Evolutionary conservation across 257 asterid species (phyloP).

Genomic region (Thymus mandschuricus): DNA sequence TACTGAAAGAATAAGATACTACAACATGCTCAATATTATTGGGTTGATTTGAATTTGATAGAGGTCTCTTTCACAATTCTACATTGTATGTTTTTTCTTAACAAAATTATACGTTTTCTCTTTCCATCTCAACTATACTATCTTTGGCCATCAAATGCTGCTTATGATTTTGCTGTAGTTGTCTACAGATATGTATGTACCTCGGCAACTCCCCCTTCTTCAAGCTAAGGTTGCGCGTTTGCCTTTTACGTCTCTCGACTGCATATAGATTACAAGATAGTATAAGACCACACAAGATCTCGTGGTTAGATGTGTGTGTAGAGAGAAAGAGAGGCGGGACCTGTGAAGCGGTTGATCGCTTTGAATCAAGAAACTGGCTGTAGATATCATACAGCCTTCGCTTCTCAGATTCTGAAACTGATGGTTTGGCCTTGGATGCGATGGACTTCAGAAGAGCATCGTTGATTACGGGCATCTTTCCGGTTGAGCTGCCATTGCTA

Average conservation of each 20-base stretch:
- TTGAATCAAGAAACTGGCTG: constrained; percentile 86
- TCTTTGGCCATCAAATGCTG: constrained; percentile 1
- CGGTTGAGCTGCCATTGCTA: constrained; percentile 42
- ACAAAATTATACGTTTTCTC: no score
- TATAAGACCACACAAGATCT: constrained; percentile 16
- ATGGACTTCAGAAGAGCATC: constrained; percentile 60
- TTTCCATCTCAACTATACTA: not conserved
- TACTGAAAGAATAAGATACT: no score
- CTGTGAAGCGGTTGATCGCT: constrained; percentile 70
- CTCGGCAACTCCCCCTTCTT: constrained; percentile 17
- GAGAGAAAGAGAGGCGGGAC: constrained; percentile 35
- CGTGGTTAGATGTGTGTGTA: not conserved
- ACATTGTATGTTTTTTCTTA: no score
- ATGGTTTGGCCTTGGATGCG: constrained; percentile 77
- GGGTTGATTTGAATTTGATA: no score
- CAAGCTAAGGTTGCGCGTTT: constrained; percentile 90
- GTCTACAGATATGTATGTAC: not conserved
- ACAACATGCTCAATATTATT: no score
- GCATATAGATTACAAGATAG: constrained; percentile 36
- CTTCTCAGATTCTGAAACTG: constrained; percentile 88
- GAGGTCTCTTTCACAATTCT: no score
- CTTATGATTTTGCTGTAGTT: not conserved
- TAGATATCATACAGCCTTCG: constrained; percentile 71
- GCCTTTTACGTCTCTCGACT: constrained; percentile 91
- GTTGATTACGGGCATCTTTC: constrained; percentile 68